A percentile compares a stretch with the other conserved stretches of the same genome.
Evolutionary conservation across 179 eudicot species (phyloP).

Genomic region (Silene noctiflora): DNA sequence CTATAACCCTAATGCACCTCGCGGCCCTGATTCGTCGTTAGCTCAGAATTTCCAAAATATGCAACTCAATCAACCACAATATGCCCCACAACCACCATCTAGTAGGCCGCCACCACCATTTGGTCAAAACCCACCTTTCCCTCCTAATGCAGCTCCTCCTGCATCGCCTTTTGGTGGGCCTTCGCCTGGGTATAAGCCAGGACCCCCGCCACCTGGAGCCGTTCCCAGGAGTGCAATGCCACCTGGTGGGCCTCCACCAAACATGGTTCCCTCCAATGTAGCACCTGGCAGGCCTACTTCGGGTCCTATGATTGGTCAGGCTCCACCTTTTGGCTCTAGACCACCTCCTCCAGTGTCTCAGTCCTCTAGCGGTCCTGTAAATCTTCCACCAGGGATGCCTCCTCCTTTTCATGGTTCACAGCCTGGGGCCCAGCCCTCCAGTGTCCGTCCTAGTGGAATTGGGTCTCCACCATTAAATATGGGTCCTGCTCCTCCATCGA

Average conservation of each 20-base stretch:
- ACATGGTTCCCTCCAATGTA: constrained; percentile 41
- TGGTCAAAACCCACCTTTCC: constrained; percentile 43
- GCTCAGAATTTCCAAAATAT: constrained; percentile 46
- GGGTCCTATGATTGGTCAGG: constrained; percentile 46
- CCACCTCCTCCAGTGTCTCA: constrained; percentile 38
- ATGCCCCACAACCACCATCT: constrained; percentile 28
- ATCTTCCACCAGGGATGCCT: constrained; percentile 27
- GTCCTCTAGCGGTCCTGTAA: constrained; percentile 30
- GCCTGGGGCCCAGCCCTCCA: constrained; percentile 27
- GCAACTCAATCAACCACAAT: constrained; percentile 39
- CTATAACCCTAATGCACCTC: constrained; percentile 33
- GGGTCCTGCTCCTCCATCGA: constrained; percentile 38
- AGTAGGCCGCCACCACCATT: constrained; percentile 40
- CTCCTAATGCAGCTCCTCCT: constrained; percentile 30
- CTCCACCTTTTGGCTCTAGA: constrained; percentile 48
- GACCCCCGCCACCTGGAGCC: constrained; percentile 77
- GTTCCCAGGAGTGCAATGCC: constrained; percentile 50
- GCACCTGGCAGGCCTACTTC: constrained; percentile 49
- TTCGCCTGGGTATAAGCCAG: constrained; percentile 48
- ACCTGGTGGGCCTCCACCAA: constrained; percentile 54
- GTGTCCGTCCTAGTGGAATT: constrained; percentile 51
- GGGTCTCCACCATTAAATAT: constrained; percentile 48
- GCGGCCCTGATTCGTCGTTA: constrained; percentile 30
- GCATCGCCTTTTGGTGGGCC: constrained; percentile 39
- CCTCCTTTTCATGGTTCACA: constrained; percentile 39